Percentiles rank a stretch among this genome's conserved stretches.
Evolutionary conservation across 768 basidiomycete species (phyloP).

Genomic region (Pilatotrama ljubarskyi): DNA sequence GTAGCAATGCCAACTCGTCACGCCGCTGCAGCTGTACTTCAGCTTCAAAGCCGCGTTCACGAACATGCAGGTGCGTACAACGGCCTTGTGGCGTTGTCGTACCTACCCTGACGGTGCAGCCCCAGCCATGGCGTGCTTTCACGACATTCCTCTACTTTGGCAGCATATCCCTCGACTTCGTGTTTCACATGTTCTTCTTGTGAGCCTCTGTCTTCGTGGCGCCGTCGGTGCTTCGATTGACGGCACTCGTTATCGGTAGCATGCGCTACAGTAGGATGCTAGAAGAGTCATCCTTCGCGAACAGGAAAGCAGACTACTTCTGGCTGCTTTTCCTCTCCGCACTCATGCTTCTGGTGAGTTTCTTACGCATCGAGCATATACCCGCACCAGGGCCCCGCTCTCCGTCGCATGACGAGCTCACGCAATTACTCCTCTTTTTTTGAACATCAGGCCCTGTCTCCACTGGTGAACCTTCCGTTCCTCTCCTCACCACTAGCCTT

Average conservation of each 20-base stretch:
- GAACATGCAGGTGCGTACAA: conserved; percentile 67
- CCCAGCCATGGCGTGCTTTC: conserved; percentile 80
- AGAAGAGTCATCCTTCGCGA: conserved; percentile 94
- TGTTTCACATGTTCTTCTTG: conserved; percentile 99
- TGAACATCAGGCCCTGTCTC: conserved; percentile 64
- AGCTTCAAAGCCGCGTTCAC: conserved; percentile 83
- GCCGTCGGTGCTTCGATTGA: neutral
- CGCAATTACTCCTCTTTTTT: neutral
- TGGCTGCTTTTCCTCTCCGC: conserved; percentile 90
- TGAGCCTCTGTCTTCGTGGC: conserved; percentile 40
- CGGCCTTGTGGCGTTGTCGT: neutral
- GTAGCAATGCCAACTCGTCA: conserved; percentile 91
- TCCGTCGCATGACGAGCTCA: neutral
- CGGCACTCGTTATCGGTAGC: conserved; percentile 42
- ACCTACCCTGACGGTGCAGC: neutral
- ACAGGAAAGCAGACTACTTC: conserved; percentile 89
- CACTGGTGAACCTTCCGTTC: conserved; percentile 89
- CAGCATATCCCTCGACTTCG: conserved; percentile 86
- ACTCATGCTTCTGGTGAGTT: conserved; percentile 78
- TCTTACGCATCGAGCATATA: neutral
- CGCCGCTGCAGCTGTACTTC: conserved; percentile 90
- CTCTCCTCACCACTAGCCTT: conserved; percentile 92
- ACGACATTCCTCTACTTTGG: conserved; percentile 98
- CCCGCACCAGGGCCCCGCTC: conserved; percentile 5
- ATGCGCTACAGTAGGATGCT: conserved; percentile 97